Conservation (phyloP, 1,139 yeast genomes). For the Hemisphaericaspora lyxosophila region DNA sequence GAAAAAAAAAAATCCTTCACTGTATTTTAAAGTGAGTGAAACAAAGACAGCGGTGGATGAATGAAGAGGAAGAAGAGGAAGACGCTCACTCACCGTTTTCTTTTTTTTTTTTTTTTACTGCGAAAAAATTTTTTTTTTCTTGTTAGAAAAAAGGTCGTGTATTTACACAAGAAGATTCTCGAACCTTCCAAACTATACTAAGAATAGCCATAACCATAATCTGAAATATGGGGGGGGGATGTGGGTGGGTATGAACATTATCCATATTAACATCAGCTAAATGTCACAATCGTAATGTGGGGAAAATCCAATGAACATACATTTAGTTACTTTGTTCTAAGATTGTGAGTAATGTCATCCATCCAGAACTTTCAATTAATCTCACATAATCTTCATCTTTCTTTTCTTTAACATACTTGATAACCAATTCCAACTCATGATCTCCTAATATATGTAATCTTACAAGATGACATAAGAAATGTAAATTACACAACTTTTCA, state of each 20-base stretch:
- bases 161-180: conserved; percentile 1
- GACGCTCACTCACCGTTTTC: no score
- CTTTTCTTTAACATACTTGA: conserved; percentile 40
- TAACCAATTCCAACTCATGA: conserved; percentile 50
- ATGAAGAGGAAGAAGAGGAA: no score
- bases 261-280: no score
- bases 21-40: neutral
- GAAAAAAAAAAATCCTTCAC: conserved; percentile 3
- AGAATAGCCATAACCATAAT: no score
- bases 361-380: conserved; percentile 65
- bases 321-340: conserved; percentile 35
- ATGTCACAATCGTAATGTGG: no score
- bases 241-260: no score
- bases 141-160: conserved; percentile 5
- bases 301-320: no score
- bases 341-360: conserved; percentile 73
- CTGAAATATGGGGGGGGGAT: no score
- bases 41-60: neutral
- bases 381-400: conserved; percentile 47
- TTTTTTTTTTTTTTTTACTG: neutral
- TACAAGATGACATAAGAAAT: conserved; percentile 59
- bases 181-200: conserved; percentile 8
- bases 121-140: neutral
- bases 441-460: conserved; percentile 52
- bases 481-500: conserved; percentile 62